Evolutionary conservation across 202 grass and related monocot species (phyloP).

Genomic region (Elaeis oleifera): DNA sequence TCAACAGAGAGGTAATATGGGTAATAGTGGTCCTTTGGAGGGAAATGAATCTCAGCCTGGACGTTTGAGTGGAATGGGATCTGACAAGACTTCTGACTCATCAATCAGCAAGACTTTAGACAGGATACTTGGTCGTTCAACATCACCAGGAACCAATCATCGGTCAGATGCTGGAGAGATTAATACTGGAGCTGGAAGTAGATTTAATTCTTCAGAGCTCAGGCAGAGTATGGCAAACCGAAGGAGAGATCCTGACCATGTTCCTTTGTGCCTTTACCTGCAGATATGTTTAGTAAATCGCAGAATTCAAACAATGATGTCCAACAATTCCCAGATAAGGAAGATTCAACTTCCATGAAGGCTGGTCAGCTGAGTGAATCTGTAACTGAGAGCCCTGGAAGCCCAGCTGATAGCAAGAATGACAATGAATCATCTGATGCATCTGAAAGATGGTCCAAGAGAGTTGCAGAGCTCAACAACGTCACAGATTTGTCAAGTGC

Average conservation of each 20-base stretch:
- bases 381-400: neutral
- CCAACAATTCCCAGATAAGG: constrained; percentile 9
- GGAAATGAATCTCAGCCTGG: constrained; percentile 4
- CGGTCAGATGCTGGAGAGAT: constrained; percentile 16
- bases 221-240: constrained; percentile 22
- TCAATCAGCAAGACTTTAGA: constrained; percentile 78
- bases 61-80: constrained; percentile 10
- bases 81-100: constrained; percentile 22
- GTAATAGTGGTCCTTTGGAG: constrained; percentile 3
- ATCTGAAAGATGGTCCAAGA: constrained; percentile 37
- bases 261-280: constrained; percentile 64
- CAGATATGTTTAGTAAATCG: constrained; percentile 59
- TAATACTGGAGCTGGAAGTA: constrained; percentile 20
- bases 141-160: constrained; percentile 22
- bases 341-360: constrained; percentile 15
- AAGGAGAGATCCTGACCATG: constrained; percentile 35
- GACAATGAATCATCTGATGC: constrained; percentile 18
- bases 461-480: constrained; percentile 31
- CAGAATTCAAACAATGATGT: constrained; percentile 28
- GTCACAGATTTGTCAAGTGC: constrained; percentile 22
- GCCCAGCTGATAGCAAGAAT: constrained; percentile 14
- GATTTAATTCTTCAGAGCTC: neutral
- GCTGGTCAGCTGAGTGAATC: constrained; percentile 1
- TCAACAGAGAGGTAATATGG: constrained; percentile 19
- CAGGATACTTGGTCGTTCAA: constrained; percentile 59